Percentiles rank a stretch among this genome's conserved stretches.
phyloP scores from a whole-genome alignment of 306 rosid genomes.

The Quercus robur region DNA sequence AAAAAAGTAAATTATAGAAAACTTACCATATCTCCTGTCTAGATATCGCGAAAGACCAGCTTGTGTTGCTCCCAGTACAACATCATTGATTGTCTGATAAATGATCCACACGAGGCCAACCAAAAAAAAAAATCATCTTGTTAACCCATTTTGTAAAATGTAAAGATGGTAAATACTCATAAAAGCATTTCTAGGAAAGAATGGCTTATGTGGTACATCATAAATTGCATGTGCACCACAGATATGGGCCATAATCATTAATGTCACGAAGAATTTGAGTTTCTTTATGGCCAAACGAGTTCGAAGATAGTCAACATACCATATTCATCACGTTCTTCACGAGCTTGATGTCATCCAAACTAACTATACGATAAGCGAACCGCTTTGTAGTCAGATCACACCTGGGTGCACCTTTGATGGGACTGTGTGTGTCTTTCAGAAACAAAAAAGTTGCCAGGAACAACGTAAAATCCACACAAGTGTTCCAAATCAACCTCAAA shows the following conservation, averaged over 20 bases:
- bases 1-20: not conserved
- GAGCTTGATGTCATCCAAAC: no score
- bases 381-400: constrained; percentile 37
- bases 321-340: constrained; percentile 35
- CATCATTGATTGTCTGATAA: constrained; percentile 59
- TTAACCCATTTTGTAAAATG: no score
- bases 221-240: no score
- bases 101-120: not conserved
- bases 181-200: no score
- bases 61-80: constrained; percentile 58
- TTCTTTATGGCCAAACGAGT: no score
- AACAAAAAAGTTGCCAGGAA: constrained; percentile 37
- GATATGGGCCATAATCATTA: no score
- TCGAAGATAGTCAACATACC: constrained; percentile 20
- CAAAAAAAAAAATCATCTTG: no score
- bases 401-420: constrained; percentile 45
- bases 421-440: constrained; percentile 44
- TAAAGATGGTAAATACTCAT: no score
- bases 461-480: constrained; percentile 31
- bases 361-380: constrained; percentile 23
- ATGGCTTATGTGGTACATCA: no score
- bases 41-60: constrained; percentile 52
- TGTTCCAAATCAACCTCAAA: constrained; percentile 36
- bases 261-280: no score
- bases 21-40: constrained; percentile 41